phyloP scores from a whole-genome alignment of 2,329 filamentous ascomycete genomes.

The Trichoderma sp. region DNA sequence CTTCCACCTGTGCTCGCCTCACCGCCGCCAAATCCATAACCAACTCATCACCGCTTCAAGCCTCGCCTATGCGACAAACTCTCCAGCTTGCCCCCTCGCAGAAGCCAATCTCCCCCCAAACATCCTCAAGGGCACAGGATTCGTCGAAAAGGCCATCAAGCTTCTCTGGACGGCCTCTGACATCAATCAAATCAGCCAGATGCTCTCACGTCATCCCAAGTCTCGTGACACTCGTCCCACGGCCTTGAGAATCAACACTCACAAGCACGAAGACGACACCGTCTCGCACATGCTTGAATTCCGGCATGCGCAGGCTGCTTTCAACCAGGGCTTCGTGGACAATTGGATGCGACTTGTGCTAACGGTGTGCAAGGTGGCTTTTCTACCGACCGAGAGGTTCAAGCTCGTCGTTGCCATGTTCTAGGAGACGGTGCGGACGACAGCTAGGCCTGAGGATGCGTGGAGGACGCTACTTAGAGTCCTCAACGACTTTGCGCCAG shows the following conservation, averaged over 20 bases:
- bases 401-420: conserved; percentile 9
- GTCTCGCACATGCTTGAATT: conserved; percentile 22
- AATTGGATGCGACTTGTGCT: conserved; percentile 21
- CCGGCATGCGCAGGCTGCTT: conserved; percentile 22
- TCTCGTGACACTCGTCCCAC: not conserved
- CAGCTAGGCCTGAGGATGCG: not conserved
- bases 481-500: conserved; percentile 9
- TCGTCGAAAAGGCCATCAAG: not conserved
- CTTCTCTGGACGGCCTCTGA: not conserved
- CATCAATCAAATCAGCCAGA: not conserved
- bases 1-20: conserved; percentile 13
- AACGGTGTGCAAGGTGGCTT: conserved; percentile 18
- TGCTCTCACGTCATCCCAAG: not conserved
- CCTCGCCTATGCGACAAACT: not conserved
- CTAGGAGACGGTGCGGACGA: conserved; percentile 2
- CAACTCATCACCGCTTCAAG: not conserved
- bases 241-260: not conserved
- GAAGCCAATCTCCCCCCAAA: conserved; percentile 1
- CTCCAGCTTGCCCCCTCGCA: not conserved
- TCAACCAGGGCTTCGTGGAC: conserved; percentile 15
- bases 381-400: conserved; percentile 17
- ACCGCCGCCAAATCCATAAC: not conserved
- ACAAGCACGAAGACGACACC: conserved; percentile 3
- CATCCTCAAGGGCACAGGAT: not conserved
- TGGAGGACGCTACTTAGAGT: conserved; percentile 13